Conservation (phyloP, 768 basidiomycete genomes). For the Hericium coralloides region DNA sequence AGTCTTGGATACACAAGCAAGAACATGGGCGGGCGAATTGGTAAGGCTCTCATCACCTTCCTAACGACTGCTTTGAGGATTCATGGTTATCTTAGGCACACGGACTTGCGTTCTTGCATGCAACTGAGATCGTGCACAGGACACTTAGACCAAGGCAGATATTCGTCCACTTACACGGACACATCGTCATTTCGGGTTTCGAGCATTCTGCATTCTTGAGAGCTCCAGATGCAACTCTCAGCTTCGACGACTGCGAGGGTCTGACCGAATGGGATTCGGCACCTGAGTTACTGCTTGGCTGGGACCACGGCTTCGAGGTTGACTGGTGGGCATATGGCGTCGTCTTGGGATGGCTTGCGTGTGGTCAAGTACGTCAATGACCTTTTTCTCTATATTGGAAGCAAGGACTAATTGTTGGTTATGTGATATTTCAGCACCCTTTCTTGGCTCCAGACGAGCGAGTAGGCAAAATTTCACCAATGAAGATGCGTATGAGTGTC, state of each 20-base stretch:
- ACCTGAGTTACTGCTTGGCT: conserved; percentile 12
- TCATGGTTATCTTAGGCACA: conserved; percentile 1
- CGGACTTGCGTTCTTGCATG: conserved; percentile 10
- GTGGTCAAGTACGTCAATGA: conserved; percentile 7
- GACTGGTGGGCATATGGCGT: conserved; percentile 13
- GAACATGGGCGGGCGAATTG: conserved; percentile 10
- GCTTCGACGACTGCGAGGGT: background rate
- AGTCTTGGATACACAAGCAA: conserved; percentile 1
- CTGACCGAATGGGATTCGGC: conserved; percentile 10
- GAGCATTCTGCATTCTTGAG: conserved; percentile 6
- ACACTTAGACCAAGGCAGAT: conserved; percentile 9
- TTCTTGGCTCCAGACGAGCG: background rate
- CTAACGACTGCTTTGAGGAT: background rate
- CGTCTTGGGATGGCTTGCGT: conserved; percentile 12
- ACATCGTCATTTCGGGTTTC: conserved; percentile 12
- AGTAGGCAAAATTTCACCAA: background rate
- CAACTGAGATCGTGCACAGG: conserved; percentile 10
- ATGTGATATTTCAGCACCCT: background rate
- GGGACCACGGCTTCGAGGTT: conserved; percentile 11
- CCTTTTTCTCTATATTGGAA: background rate
- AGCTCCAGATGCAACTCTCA: background rate
- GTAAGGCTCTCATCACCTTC: background rate
- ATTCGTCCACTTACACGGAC: conserved; percentile 11
- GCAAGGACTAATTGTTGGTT: background rate
- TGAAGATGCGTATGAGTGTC: conserved; percentile 4